These are phyloP conservation scores for Bipolaris victoriae DNA, from an alignment of 2,329 filamentous ascomycete species.

Conservation along the genomic window DNA sequence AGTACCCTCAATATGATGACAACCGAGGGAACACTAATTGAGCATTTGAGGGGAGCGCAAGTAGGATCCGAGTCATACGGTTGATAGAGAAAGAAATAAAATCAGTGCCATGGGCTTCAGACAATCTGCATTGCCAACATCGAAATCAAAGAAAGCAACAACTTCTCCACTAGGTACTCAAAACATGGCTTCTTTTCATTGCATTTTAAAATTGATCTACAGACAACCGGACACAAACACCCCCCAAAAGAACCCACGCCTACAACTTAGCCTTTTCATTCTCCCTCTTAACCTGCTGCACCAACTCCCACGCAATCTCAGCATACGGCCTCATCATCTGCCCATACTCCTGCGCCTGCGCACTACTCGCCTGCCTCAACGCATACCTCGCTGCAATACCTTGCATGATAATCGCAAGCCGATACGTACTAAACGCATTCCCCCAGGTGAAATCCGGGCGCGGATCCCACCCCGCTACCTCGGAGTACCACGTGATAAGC, in stretches of 20 bases:
- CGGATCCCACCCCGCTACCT: constrained; percentile 74
- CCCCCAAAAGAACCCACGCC: neutral
- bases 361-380: constrained; percentile 85
- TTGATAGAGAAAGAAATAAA: constrained; percentile 9
- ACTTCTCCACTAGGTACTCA: neutral
- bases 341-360: constrained; percentile 75
- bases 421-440: constrained; percentile 66
- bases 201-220: constrained; percentile 2
- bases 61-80: neutral
- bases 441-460: constrained; percentile 66
- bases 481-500: constrained; percentile 69
- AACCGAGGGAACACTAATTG: constrained; percentile 12
- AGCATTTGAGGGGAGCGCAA: neutral
- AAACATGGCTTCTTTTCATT: neutral
- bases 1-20: constrained; percentile 33
- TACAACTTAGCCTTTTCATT: constrained; percentile 30
- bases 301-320: constrained; percentile 77
- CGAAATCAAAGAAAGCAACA: constrained; percentile 10
- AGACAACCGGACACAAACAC: neutral
- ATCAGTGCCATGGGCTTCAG: constrained; percentile 9
- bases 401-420: constrained; percentile 72
- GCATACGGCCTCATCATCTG: constrained; percentile 73
- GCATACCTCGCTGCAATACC: constrained; percentile 92
- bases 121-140: constrained; percentile 10
- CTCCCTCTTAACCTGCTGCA: constrained; percentile 58